Conservation (phyloP, 2,329 filamentous ascomycete genomes). For the Phialophora expanda region DNA sequence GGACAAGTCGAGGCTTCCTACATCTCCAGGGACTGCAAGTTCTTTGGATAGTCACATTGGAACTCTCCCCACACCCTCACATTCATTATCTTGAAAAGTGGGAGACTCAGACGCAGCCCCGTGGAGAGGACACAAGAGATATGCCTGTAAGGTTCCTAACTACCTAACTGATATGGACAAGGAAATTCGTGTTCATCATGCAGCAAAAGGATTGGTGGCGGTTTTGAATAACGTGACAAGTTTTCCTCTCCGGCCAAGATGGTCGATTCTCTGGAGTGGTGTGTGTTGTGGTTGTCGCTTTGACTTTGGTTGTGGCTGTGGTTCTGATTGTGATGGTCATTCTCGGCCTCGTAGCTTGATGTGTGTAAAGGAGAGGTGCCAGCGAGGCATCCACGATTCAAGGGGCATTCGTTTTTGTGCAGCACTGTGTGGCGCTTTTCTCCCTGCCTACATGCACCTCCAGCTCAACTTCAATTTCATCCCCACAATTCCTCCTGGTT, state of each 20-base stretch:
- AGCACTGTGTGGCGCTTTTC: too few species aligned
- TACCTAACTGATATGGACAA: background rate
- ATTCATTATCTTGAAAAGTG: too few species aligned
- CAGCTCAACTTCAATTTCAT: slow-evolving; percentile 14
- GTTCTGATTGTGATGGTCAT: background rate
- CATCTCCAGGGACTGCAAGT: too few species aligned
- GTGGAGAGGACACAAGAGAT: background rate
- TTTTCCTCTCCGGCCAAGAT: background rate
- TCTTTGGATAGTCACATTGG: too few species aligned
- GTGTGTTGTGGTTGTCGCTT: background rate
- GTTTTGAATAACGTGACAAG: background rate
- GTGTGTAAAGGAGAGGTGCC: slow-evolving; percentile 5
- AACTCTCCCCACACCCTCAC: too few species aligned
- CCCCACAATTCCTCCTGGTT: slow-evolving; percentile 33
- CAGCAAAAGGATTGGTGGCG: background rate
- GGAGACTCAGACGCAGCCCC: too few species aligned
- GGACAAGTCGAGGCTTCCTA: too few species aligned
- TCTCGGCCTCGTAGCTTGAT: slow-evolving; percentile 13
- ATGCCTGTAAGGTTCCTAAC: background rate
- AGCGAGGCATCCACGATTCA: background rate
- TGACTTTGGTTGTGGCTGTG: background rate
- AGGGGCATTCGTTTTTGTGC: background rate
- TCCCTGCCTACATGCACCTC: background rate
- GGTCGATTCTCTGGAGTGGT: background rate
- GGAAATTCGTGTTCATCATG: background rate